Evolutionary conservation across 306 rosid species (phyloP).

Genomic region (Albizia julibrissin): DNA sequence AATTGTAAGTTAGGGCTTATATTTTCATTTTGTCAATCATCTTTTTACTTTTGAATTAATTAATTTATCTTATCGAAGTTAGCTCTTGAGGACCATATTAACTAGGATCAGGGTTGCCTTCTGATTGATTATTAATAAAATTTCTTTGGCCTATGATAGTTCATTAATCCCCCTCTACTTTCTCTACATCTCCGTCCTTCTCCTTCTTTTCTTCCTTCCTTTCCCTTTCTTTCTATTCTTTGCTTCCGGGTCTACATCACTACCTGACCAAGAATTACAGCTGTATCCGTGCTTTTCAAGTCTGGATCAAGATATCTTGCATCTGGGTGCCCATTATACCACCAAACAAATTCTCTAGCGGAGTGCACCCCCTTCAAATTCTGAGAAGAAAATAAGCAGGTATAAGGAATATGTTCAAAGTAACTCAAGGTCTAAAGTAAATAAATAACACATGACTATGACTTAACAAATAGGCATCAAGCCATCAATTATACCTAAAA

Average conservation of each 20-base stretch:
- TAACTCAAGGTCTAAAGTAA: conserved; percentile 12
- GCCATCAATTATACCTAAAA: conserved; percentile 15
- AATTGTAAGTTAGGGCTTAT: background rate
- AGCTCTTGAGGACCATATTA: background rate
- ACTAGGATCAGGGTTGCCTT: background rate
- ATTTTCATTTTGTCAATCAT: background rate
- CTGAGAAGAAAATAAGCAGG: conserved; percentile 42
- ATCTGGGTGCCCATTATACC: conserved; percentile 99
- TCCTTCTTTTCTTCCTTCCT: background rate
- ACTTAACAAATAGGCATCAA: conserved; percentile 17
- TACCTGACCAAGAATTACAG: conserved; percentile 94
- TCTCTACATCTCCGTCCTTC: background rate
- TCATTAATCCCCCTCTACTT: background rate
- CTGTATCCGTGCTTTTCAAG: conserved; percentile 74
- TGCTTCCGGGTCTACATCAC: background rate
- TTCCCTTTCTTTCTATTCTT: background rate
- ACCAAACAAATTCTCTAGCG: conserved; percentile 98
- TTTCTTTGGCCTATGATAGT: background rate
- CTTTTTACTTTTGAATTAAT: background rate
- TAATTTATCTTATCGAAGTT: background rate
- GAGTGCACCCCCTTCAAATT: conserved; percentile 70
- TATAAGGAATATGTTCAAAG: conserved; percentile 5
- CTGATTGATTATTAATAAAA: background rate
- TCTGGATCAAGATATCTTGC: conserved; percentile 69
- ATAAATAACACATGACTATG: background rate